Evolutionary conservation across 2,329 filamentous ascomycete genomes (phyloP).

Genomic region (Blastomyces percursus): DNA sequence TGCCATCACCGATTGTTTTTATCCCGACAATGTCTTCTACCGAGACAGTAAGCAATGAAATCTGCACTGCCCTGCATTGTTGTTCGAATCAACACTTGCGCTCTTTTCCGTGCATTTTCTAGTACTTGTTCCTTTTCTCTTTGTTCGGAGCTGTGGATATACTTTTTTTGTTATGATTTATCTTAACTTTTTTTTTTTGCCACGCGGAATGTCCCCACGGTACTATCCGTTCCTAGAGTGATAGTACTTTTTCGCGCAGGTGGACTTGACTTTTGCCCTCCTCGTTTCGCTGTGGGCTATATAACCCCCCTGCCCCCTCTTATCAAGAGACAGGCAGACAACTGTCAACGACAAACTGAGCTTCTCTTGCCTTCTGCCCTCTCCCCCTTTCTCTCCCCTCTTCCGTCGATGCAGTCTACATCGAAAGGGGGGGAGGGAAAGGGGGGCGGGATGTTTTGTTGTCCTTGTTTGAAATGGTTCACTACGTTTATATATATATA

Average conservation of each 20-base stretch:
- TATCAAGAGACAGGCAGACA: background rate
- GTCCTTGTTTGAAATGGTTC: background rate
- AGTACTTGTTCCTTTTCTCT: background rate
- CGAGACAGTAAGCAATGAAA: background rate
- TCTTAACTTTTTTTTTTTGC: background rate
- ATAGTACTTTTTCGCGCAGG: background rate
- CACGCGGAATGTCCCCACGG: background rate
- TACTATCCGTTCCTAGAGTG: background rate
- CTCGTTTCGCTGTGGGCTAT: background rate
- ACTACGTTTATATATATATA: background rate
- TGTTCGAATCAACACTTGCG: background rate
- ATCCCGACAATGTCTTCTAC: background rate
- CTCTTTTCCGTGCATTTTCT: background rate
- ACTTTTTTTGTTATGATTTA: background rate
- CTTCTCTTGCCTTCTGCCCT: background rate
- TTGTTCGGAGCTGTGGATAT: background rate
- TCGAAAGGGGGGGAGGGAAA: background rate
- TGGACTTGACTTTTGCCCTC: background rate
- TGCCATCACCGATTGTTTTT: background rate
- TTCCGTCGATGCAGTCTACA: background rate
- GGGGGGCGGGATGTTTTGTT: background rate
- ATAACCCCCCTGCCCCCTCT: background rate
- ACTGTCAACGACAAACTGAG: background rate
- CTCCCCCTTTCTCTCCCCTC: too few relatives aligned
- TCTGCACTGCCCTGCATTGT: background rate